Base-by-base conservation (phyloP, 225 moss, liverwort and hornwort genomes). In the Anthoceros angustus region DNA sequence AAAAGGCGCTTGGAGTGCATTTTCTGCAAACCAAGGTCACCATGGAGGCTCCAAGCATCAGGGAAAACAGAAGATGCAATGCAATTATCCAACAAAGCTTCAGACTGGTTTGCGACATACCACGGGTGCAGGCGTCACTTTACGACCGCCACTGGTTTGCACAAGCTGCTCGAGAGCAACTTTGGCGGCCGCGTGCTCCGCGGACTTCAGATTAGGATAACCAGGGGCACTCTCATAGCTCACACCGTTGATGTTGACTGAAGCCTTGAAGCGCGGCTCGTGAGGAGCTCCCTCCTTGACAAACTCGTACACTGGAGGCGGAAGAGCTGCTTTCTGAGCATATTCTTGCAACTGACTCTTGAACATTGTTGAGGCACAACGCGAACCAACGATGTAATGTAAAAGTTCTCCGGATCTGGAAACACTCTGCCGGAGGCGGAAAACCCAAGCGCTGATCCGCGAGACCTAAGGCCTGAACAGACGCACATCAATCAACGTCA, bases 311-410 rank as follows among this genome's bases (percentile, higher is more conserved):
- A 87, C 83, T n/a, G 92, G 98, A 15, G 82, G 81, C 43, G 81
- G 76, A 50, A 98, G 80, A 49, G 83, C 82, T 41, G 87, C 86
- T 85, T 98, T 98, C 63, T 98, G 98, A 21, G 88, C 88, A 77
- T 86, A 98, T 82, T 98, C 98, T 79, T 98, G 92, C 61, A 98
- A 80, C 87, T 98, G 98, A 75, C 98, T 92, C 80, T 98, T 98
- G 72, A 82, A 90, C 98, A 98, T 92, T 72, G 55, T 55, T 15
- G 55, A 15, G 32, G 32, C 18, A 55, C 55, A 7, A 7, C 55
- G 6, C 8, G 2, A 55, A 20, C 55, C 18, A 15, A 23, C n/a
- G 32, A 32, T 32, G 32, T 32, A 4, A 32, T 32, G 32, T 32
- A 1, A 32, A 32, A 32, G 2, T 32, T 32, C 32, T 32, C 32